Percentiles rank a stretch among this genome's conserved stretches.
These are phyloP conservation scores for Orbilia blumenaviensis DNA, from an alignment of 2,329 filamentous ascomycete species.

Conservation along the genomic window DNA sequence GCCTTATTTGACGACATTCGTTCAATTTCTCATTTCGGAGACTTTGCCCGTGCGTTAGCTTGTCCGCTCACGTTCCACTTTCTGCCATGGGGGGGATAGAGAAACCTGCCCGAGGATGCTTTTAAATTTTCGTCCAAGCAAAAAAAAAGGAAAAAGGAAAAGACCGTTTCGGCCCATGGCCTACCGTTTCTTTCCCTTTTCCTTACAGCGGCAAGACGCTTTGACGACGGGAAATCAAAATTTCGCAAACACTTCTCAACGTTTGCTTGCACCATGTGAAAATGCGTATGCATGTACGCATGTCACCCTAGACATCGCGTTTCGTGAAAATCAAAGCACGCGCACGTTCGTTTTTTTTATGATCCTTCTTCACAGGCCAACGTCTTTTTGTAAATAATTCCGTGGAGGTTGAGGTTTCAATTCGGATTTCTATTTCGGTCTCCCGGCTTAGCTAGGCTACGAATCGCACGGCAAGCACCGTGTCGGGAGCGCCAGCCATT, in stretches of 20 bases:
- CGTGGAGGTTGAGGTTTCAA: constrained; percentile 8
- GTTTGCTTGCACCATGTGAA: constrained; percentile 15
- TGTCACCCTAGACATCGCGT: not conserved
- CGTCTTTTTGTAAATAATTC: not conserved
- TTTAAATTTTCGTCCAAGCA: constrained; percentile 19
- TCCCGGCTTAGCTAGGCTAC: not conserved
- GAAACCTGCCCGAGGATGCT: constrained; percentile 21
- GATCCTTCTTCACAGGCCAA: not conserved
- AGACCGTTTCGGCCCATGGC: constrained; percentile 29
- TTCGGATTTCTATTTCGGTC: constrained; percentile 3
- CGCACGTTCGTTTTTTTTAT: not conserved
- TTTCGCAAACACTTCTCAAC: constrained; percentile 11
- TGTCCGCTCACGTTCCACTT: constrained; percentile 20
- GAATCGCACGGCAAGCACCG: not conserved
- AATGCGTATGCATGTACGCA: not conserved
- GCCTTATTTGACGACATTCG: constrained; percentile 36
- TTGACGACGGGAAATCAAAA: constrained; percentile 35
- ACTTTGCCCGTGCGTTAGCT: constrained; percentile 46
- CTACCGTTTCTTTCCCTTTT: constrained; percentile 47
- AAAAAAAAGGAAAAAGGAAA: not conserved
- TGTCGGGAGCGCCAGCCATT: constrained; percentile 10
- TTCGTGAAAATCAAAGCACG: not conserved
- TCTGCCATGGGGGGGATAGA: constrained; percentile 13
- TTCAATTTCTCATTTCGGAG: constrained; percentile 46
- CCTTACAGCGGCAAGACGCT: constrained; percentile 37